Base-by-base conservation (phyloP, 208 protist genomes). In the Crithidia acanthocephali region DNA sequence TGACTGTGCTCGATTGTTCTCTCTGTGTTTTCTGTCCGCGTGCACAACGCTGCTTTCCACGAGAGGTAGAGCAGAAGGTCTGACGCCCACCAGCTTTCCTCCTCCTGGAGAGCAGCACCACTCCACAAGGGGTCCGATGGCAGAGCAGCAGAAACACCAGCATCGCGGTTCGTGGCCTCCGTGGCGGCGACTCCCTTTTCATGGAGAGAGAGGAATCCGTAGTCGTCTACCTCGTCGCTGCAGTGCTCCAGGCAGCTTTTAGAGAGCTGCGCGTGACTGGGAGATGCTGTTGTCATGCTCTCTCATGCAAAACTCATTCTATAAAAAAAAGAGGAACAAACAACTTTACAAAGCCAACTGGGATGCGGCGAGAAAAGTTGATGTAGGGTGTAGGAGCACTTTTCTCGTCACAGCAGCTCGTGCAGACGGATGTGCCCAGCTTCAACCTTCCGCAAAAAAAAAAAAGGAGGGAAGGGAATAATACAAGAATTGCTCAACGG, bases 51-150 rank as follows among this genome's bases (percentile, higher is more conserved):
- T 3, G 50, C 25, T 28, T 32, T 69, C 64, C 64, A 69, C 28
- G 64, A 51, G 11, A 69, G 52, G 28, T 69, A 60, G 18, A 69
- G 64, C 0, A 69, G 51, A 37, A 69, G 60, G 20, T 59, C 64
- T 0, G 64, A 69, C 4, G 64, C 64, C 64, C 64, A 69, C 64
- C 64, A 69, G 35, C 53, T 33, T 22, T 69, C 64, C 52, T 69
- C 64, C 11, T 13, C 16, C 25, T 37, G 20, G 4, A 69, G 64
- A 10, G 50, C 64, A 0, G 33, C 53, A 0, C 2, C n/a, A 0
- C 37, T 30, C 64, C 52, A 58, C 20, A 30, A 37, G 1, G 50
- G 2, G 11, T 5, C 16, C 11, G 15, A 33, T 1, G 45, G n/a
- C 4, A 50, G 27, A 0, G 20, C 18, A 15, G 65, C n/a, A n/a